Conservation (phyloP, 805 yeast species). For the Candida nanaspora region DNA sequence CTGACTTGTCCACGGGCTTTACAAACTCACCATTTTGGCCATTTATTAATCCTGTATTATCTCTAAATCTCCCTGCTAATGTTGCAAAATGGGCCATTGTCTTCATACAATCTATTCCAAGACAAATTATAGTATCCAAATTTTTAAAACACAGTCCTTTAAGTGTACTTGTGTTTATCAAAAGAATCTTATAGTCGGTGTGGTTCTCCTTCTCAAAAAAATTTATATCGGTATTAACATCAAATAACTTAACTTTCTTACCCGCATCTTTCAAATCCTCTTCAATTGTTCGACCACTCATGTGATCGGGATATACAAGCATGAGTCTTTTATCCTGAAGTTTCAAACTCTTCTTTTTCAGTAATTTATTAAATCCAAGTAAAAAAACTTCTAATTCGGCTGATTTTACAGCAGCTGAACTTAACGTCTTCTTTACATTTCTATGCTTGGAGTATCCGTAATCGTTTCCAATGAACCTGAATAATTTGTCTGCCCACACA, state of each 20-base stretch:
- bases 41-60: conserved; percentile 12
- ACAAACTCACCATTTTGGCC: conserved; percentile 3
- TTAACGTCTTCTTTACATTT: conserved; percentile 13
- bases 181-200: conserved; percentile 14
- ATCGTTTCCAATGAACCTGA: conserved; percentile 16
- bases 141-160: conserved; percentile 21
- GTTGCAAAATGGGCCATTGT: conserved; percentile 13
- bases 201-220: conserved; percentile 1
- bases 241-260: conserved; percentile 8
- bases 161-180: conserved; percentile 17
- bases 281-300: conserved; percentile 10
- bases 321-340: conserved; percentile 9
- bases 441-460: conserved; percentile 14
- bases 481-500: conserved; percentile 16
- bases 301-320: conserved; percentile 22
- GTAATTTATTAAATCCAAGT: conserved; percentile 17
- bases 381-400: conserved; percentile 18
- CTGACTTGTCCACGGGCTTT: not conserved
- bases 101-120: conserved; percentile 26
- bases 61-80: conserved; percentile 21
- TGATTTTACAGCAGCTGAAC: too few relatives aligned
- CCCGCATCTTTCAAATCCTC: conserved; percentile 6
- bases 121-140: conserved; percentile 17
- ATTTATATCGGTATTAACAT: too few relatives aligned
- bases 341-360: conserved; percentile 6